These are phyloP conservation scores for Trichophyton equinum DNA, from an alignment of 2,329 filamentous ascomycete species.

Conservation along the genomic window DNA sequence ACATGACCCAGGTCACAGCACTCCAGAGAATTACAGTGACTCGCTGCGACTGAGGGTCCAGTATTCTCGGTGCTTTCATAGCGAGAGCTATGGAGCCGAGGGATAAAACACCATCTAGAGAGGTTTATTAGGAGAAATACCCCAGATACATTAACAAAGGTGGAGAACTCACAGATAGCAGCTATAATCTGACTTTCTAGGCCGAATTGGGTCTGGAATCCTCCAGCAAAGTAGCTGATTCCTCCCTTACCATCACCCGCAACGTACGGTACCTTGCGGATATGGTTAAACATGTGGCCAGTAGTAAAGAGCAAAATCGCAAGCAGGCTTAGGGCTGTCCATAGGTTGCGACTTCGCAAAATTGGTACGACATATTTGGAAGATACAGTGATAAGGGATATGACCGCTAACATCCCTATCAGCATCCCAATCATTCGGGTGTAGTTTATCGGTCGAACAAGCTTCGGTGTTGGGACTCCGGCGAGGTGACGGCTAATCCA, in stretches of 20 bases:
- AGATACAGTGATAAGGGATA: conserved; percentile 57
- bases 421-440: conserved; percentile 56
- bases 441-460: conserved; percentile 81
- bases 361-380: conserved; percentile 70
- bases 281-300: conserved; percentile 99
- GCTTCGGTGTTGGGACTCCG: conserved; percentile 61
- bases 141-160: too few relatives aligned
- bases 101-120: conserved; percentile 60
- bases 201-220: conserved; percentile 88
- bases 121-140: conserved; percentile 3
- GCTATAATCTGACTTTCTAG: conserved; percentile 93
- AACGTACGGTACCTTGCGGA: conserved; percentile 89
- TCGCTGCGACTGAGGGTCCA: conserved; percentile 64
- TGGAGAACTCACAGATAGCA: conserved; percentile 63
- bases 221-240: conserved; percentile 76
- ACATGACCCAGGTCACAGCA: conserved; percentile 63
- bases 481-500: conserved; percentile 73
- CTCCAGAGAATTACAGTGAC: conserved; percentile 71
- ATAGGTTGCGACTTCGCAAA: conserved; percentile 80
- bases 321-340: conserved; percentile 82
- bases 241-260: conserved; percentile 72
- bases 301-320: conserved; percentile 84
- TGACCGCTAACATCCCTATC: conserved; percentile 54
- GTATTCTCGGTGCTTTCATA: conserved; percentile 81
- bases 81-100: conserved; percentile 87